Base-by-base conservation (phyloP, 2,329 filamentous ascomycete genomes). In the Coleophoma cylindrospora region DNA sequence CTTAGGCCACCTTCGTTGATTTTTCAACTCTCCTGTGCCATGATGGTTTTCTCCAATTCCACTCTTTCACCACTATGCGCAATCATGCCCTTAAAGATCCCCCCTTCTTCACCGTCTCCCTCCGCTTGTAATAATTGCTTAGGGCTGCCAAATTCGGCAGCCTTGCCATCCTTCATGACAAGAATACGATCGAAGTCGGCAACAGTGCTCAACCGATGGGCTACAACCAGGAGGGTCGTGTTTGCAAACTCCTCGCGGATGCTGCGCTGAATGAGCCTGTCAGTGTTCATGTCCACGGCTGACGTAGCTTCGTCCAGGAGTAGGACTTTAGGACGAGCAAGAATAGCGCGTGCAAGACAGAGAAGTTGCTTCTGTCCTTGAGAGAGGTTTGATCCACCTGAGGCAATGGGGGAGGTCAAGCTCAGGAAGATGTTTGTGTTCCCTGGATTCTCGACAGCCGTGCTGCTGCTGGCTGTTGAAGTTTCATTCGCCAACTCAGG, bases 241-340 rank as follows among this genome's bases (percentile, higher is more conserved):
- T 80, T 79, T 0, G 74, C 79, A 57, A 89, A 89, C 62, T 88
- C 83, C 59, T 84, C 80, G 32, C 85, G 78, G 58, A 91, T 89
- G 48, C 77, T 82, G n/a, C 81, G 77, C 69, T 90, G 86, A 58
- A 90, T 90, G 34, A 87, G 74, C 2, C 75, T 70, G 62, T 91
- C 87, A 0, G 86, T 90, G 43, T 77, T 72, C 79, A 87, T 87
- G 66, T 90, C 87, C 3, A 91, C 85, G 0, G 86, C 85, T 6
- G 80, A 84, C 0, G 86, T 90, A 1, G 86, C 86, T 68, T 90
- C 86, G 64, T 90, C 86, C 3, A 90, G 76, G 3, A 90, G 80
- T 77, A 90, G 85, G 56, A 90, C 80, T 62, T 84, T 84, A 12
- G 86, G 85, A 0, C 82, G 77, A 0, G 80, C 75, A 22, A 88